A percentile compares a stretch with the other conserved stretches of the same genome.
These are phyloP conservation scores for Pseudopediastrum boryanum DNA, from an alignment of 139 green algal species.

Conservation along the genomic window DNA sequence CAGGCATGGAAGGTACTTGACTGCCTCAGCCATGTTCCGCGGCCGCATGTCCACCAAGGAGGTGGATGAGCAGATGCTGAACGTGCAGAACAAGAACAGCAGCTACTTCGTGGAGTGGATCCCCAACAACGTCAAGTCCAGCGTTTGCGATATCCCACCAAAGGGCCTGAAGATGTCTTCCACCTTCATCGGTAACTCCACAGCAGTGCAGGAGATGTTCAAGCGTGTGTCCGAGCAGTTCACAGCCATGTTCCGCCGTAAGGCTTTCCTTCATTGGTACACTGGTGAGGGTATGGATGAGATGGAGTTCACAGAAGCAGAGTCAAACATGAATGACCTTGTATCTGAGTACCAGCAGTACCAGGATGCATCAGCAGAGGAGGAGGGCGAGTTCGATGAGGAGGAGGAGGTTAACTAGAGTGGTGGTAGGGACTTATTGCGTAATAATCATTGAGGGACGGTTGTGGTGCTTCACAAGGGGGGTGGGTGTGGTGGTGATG, in stretches of 20 bases:
- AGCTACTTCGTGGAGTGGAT: constrained; percentile 99
- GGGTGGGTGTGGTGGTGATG: no score
- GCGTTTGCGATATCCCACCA: constrained; percentile 95
- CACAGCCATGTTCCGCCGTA: constrained; percentile 97
- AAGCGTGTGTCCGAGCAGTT: constrained; percentile 95
- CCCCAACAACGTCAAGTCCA: constrained; percentile 98
- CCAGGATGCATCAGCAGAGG: constrained; percentile 94
- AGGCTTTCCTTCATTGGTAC: constrained; percentile 98
- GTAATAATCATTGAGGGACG: no score
- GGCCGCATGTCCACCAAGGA: constrained; percentile 90
- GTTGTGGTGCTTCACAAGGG: no score
- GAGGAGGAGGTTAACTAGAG: constrained; percentile 5
- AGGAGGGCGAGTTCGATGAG: constrained; percentile 71
- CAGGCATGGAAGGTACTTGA: constrained; percentile 94
- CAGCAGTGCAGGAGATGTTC: constrained; percentile 95
- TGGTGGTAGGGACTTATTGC: no score
- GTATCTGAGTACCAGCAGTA: constrained; percentile 99
- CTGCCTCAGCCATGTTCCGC: constrained; percentile 87
- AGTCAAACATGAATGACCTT: constrained; percentile 84
- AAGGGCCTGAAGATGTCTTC: constrained; percentile 95
- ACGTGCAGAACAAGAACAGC: constrained; percentile 97
- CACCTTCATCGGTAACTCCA: constrained; percentile 97
- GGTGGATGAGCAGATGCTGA: constrained; percentile 97
- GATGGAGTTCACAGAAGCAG: constrained; percentile 98
- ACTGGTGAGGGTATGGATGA: constrained; percentile 98